Evolutionary conservation across 2,329 filamentous ascomycete species (phyloP), one percentile per base, ranked within the genome.

Genomic region (Reticulascus tulasneorum): DNA sequence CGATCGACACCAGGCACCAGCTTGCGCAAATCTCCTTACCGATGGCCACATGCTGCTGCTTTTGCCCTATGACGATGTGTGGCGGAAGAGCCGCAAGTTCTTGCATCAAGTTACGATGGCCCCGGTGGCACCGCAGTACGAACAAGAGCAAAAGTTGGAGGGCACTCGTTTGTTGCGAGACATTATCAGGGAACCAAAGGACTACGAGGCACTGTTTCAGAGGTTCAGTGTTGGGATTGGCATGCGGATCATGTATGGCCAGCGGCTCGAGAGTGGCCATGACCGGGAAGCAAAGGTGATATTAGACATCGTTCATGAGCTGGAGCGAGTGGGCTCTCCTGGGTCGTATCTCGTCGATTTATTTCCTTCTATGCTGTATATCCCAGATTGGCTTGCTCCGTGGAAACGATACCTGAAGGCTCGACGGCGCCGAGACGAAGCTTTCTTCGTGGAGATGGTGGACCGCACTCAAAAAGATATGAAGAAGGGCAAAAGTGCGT

Each of bases 151-250:
- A 32, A 35, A 42, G 5, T 37, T 51, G n/a, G 62, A 63, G 44
- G 52, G 48, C 8, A 37, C 48, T 12, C 41, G 51, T 15, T 37
- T 59, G 22, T 35, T 60, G 4, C 37, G 52, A 13, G 57, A 63
- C 38, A 43, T 68, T 11, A 27, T 63, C n/a, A 34, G 37, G 6
- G 37, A 49, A 2, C 62, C 62, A 4, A 33, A 32, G 16, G 45
- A 58, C 29, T 67, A 65, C 40, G 57, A 64, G 19, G 51, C 46
- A 10, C 55, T 55, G 25, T 58, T 67, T 29, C 60, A 65, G 34
- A 50, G 63, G 7, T 67, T 66, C 39, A 55, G 63, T 7, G 54
- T 61, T 2, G 60, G 63, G 4, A 42, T 69, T 2, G 63, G 66
- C 9, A 53, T 66, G 12, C 57, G 65, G 4, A 46, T 67, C 17